A percentile compares a stretch with the other conserved stretches of the same genome.
Conservation (phyloP, 257 asterid species). For the Penstemon barbatus region DNA sequence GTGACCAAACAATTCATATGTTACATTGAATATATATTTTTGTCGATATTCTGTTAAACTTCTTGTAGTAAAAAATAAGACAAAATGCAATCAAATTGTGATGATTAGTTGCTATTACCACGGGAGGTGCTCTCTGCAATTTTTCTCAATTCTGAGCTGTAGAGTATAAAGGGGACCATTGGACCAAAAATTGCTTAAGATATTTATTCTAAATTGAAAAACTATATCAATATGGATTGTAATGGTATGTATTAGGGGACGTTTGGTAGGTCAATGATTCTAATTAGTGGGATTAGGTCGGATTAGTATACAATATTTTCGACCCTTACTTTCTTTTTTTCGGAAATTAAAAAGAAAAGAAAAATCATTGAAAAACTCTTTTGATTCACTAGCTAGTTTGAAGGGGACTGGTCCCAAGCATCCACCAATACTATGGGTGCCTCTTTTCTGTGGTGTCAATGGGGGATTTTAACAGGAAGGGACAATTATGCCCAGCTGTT, state of each 20-base stretch:
- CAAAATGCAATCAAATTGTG: conserved; percentile 56
- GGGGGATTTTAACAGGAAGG: conserved; percentile 36
- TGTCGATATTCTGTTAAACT: conserved; percentile 6
- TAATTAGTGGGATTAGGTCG: too few species aligned
- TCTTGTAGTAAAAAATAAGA: conserved; percentile 21
- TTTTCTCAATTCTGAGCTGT: background rate
- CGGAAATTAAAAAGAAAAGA: too few species aligned
- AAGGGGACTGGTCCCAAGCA: conserved; percentile 34
- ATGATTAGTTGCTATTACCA: conserved; percentile 67
- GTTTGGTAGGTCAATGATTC: too few species aligned
- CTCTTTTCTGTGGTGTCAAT: conserved; percentile 13
- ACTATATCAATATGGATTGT: too few species aligned
- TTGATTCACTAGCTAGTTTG: conserved; percentile 38
- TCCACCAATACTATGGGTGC: conserved; percentile 8
- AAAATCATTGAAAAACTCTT: background rate
- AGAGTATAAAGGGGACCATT: conserved; percentile 33
- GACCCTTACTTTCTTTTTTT: too few species aligned
- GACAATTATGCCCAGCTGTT: conserved; percentile 70
- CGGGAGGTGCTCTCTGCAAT: conserved; percentile 33
- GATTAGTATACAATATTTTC: too few species aligned
- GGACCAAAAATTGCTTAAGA: too few species aligned
- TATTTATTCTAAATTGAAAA: too few species aligned
- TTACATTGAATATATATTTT: background rate
- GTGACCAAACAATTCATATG: conserved; percentile 38
- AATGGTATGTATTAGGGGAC: too few species aligned